These are phyloP conservation scores for Boletus rufocinnamomeus DNA, from an alignment of 768 basidiomycete genomes.

Conservation along the genomic window DNA sequence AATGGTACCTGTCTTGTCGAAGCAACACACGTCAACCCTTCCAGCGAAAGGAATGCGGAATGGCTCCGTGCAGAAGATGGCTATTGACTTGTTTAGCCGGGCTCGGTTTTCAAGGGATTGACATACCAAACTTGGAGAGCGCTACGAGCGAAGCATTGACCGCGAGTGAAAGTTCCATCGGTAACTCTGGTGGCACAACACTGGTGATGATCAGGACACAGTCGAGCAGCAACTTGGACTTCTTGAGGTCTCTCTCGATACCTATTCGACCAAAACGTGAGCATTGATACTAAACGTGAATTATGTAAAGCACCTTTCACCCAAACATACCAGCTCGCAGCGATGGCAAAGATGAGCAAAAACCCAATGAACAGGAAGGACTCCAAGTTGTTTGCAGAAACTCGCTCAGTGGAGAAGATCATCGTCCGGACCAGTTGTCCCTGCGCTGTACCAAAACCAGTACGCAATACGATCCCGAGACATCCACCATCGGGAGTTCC, in stretches of 20 bases:
- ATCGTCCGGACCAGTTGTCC: conserved; percentile 97
- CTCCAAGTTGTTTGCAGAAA: conserved; percentile 95
- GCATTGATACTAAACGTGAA: background rate
- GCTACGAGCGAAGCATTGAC: conserved; percentile 96
- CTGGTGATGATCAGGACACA: conserved; percentile 96
- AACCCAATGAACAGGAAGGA: conserved; percentile 98
- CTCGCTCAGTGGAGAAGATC: conserved; percentile 97
- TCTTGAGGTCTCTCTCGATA: conserved; percentile 89
- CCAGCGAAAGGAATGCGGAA: conserved; percentile 97
- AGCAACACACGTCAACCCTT: conserved; percentile 96
- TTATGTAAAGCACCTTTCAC: conserved; percentile 66
- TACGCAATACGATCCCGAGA: conserved; percentile 88
- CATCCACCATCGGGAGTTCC: conserved; percentile 91
- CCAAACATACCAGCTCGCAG: conserved; percentile 99
- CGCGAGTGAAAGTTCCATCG: conserved; percentile 96
- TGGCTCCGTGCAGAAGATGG: conserved; percentile 98
- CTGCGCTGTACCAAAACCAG: conserved; percentile 97
- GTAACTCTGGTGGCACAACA: conserved; percentile 96
- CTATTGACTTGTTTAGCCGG: conserved; percentile 41
- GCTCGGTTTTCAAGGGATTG: background rate
- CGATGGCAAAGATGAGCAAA: conserved; percentile 95
- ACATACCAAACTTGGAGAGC: conserved; percentile 85
- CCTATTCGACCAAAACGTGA: conserved; percentile 45
- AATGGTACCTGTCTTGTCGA: conserved; percentile 99
- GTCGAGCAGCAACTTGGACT: conserved; percentile 92